These are phyloP conservation scores for Aspergillus asperescens DNA, from an alignment of 495 filamentous ascomycete species.

Conservation along the genomic window DNA sequence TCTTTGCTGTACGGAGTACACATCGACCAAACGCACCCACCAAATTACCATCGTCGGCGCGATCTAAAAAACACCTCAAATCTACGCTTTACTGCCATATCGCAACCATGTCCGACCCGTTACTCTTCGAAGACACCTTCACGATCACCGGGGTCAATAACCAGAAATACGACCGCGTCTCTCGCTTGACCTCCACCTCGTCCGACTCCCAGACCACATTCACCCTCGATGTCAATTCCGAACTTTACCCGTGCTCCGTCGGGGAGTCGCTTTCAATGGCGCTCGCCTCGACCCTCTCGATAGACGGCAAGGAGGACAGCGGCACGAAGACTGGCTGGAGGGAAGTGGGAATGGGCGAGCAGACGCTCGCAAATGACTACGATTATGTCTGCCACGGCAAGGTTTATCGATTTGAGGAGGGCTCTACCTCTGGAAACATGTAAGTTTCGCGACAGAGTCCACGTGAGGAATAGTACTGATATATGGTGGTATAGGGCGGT, in stretches of 20 bases:
- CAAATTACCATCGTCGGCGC: background rate
- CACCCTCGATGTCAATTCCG: conserved; percentile 87
- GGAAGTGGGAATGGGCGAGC: conserved; percentile 65
- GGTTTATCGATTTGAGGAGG: conserved; percentile 95
- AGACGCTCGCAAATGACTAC: conserved; percentile 80
- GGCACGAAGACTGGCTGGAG: conserved; percentile 68
- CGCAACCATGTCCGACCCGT: conserved; percentile 63
- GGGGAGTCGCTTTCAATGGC: conserved; percentile 73
- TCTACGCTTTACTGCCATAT: background rate
- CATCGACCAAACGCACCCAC: too few relatives aligned
- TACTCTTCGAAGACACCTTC: conserved; percentile 92
- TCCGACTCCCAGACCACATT: conserved; percentile 66
- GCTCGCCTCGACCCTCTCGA: conserved; percentile 73
- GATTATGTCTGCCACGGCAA: conserved; percentile 98
- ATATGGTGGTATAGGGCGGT: conserved; percentile 60
- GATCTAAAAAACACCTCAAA: too few relatives aligned
- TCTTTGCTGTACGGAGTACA: too few relatives aligned
- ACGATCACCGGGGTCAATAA: conserved; percentile 68
- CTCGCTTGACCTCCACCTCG: conserved; percentile 68
- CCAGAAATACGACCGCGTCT: conserved; percentile 91
- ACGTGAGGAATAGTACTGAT: background rate
- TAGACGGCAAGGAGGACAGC: conserved; percentile 72
- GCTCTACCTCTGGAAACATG: conserved; percentile 72
- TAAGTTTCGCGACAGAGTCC: conserved; percentile 42
- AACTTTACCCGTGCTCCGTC: conserved; percentile 72